Evolutionary conservation across 1,284 basidiomycete species (phyloP), one percentile per base, ranked within the genome.

Genomic region (Puccinia polysora): DNA sequence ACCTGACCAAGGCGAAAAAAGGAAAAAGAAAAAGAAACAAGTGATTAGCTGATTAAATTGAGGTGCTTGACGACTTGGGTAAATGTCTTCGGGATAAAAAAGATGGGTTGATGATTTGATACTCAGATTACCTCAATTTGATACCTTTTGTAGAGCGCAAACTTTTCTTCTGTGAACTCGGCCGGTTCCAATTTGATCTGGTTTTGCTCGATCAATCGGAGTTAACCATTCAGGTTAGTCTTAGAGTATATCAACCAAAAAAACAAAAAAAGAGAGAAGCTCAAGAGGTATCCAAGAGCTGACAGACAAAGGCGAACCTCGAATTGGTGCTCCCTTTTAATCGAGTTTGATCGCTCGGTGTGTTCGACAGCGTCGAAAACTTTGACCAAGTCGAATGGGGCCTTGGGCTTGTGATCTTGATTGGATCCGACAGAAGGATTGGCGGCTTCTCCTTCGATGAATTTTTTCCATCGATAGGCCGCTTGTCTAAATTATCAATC

Each of bases 151-250:
- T 85, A 96, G 14, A 97, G 83, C 15, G 81, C 82, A 78, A 86
- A 95, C 77, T 93, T 94, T 81, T 95, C 91, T 3, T 83, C 77
- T 0, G 87, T 89, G 75, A 84, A 91, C 14, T 85, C 85, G 0
- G 92, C 86, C 2, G 85, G 86, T 75, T 90, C 89, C 7, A 94
- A 80, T 3, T 82, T 84, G 20, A 88, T 85, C 90, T 92, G 30
- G 23, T 18, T 3, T 1, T 58, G 2, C 34, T 14, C 30, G n/a
- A 47, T 14, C 18, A 50, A 53, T 6, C 2, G 4, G 7, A n/a
- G 18, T 45, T 50, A 10, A 25, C 32, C 20, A 32, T 6, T 52
- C 52, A 5, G 18, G 7, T 1, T 15, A 49, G 4, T 49, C 14
- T 4, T 4, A 49, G 5, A n/a, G 5, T 4, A 49, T 4, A n/a